Base-by-base conservation (phyloP, 371 early-diverging fungal genomes). In the Rhizopus stolonifer region DNA sequence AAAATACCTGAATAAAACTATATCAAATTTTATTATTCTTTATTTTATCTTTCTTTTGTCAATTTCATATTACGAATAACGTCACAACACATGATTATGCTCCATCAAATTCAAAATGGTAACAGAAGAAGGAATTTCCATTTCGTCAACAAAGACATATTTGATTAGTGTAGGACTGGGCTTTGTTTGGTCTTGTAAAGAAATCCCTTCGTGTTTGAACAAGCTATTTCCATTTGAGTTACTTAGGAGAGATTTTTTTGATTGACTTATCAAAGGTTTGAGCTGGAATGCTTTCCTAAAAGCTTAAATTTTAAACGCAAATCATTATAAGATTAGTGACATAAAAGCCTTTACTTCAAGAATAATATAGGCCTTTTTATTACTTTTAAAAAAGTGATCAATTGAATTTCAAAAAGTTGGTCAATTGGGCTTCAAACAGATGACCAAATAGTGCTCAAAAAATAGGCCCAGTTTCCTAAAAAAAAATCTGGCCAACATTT, bases 41-140 rank as follows among this genome's bases (percentile, higher is more conserved):
- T 42, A 42, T 22, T 36, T 11, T 11, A 22, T 21, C n/a, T n/a
- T n/a, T n/a, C n/a, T n/a, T n/a, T n/a, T n/a, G n/a, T n/a, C n/a
- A n/a, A n/a, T n/a, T n/a, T n/a, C n/a, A n/a, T n/a, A n/a, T n/a
- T n/a, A n/a, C n/a, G n/a, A n/a, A 42, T 42, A 42, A 42, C 19
- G 43, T 18, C 43, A 42, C 43, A 45, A 14, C 26, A 45, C 45
- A 45, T 45, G 24, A 25, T 23, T 45, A 24, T 23, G 25, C 17
- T 45, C 45, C 24, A 45, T 45, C 45, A 25, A 45, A 23, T 45
- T 45, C 45, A 45, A 45, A 45, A 45, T 25, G 45, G 62, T 54
- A 2, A 52, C 29, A 2, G 70, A 67, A 23, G 61, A 47, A 7
- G 60, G 34, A 4, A 62, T 66, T 42, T 42, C 42, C 22, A 42